A percentile compares a stretch with the other conserved stretches of the same genome.
These are phyloP conservation scores for Fusarium sp. DNA, from an alignment of 2,329 filamentous ascomycete species.

Conservation along the genomic window DNA sequence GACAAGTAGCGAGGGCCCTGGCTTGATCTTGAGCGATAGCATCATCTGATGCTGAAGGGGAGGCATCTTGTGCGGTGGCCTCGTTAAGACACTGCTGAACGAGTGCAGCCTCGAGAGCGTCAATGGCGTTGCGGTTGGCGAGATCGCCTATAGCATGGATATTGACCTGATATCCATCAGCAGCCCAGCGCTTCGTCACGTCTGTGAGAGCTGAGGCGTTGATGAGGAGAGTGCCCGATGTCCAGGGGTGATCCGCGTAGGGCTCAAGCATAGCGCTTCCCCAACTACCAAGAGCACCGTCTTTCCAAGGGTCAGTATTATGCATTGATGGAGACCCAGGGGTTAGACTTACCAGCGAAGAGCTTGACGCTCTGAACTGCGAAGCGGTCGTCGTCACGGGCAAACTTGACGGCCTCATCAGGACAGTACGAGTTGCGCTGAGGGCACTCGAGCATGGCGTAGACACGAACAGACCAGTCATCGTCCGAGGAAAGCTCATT, in stretches of 20 bases:
- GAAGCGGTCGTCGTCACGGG: constrained; percentile 61
- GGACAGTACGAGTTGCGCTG: constrained; percentile 74
- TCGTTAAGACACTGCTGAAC: constrained; percentile 61
- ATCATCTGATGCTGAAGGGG: background rate
- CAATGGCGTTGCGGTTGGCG: constrained; percentile 73
- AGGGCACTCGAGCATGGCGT: constrained; percentile 76
- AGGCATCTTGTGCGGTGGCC: constrained; percentile 34
- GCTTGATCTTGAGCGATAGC: constrained; percentile 14
- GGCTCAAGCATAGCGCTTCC: constrained; percentile 79
- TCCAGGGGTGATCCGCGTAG: constrained; percentile 72
- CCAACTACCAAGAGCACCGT: constrained; percentile 78
- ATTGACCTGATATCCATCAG: constrained; percentile 74
- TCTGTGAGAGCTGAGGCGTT: constrained; percentile 69
- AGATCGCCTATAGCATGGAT: constrained; percentile 80
- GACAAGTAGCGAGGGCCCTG: constrained; percentile 60
- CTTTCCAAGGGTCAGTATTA: constrained; percentile 49
- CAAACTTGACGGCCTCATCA: constrained; percentile 58
- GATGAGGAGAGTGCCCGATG: constrained; percentile 73
- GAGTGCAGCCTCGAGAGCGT: constrained; percentile 71
- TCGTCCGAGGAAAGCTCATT: constrained; percentile 60
- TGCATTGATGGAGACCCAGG: background rate
- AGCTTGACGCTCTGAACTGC: constrained; percentile 74
- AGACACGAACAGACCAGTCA: constrained; percentile 72
- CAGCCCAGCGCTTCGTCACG: constrained; percentile 69
- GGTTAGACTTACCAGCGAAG: constrained; percentile 67